Percentiles rank a stretch among this genome's conserved stretches.
Evolutionary conservation across 225 moss, liverwort and hornwort genomes (phyloP).

Genomic region (Neckera pumila): DNA sequence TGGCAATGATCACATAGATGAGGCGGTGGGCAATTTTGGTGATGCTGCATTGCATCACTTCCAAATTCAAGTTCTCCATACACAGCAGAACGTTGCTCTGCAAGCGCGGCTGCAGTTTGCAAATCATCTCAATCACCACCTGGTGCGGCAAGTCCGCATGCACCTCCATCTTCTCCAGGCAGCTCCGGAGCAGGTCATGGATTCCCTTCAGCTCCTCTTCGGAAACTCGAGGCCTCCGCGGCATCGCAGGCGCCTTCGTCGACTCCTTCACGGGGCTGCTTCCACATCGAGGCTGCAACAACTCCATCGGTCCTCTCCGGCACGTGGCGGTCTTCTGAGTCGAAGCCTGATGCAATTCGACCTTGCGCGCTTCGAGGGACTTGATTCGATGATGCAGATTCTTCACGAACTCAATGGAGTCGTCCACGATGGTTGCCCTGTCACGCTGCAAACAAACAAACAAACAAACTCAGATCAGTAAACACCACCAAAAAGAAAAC

Average conservation of each 20-base stretch:
- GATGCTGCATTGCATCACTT: slow-evolving; percentile 44
- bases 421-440: slow-evolving; percentile 47
- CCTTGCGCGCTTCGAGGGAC: slow-evolving; percentile 27
- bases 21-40: slow-evolving; percentile 29
- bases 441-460: slow-evolving; percentile 13
- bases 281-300: not conserved
- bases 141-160: slow-evolving; percentile 36
- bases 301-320: not conserved
- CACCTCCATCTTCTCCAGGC: slow-evolving; percentile 37
- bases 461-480: not conserved
- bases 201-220: slow-evolving; percentile 5
- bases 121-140: slow-evolving; percentile 38
- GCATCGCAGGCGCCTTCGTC: not conserved
- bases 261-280: not conserved
- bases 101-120: slow-evolving; percentile 23
- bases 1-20: slow-evolving; percentile 30
- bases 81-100: slow-evolving; percentile 32
- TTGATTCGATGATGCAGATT: slow-evolving; percentile 69
- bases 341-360: slow-evolving; percentile 1
- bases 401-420: slow-evolving; percentile 56
- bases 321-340: not conserved
- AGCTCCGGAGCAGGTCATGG: not conserved
- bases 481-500: not conserved
- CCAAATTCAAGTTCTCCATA: slow-evolving; percentile 32
- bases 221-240: not conserved